Percentiles rank a stretch among this genome's conserved stretches.
Evolutionary conservation across 1,139 yeast genomes (phyloP).

Genomic region (Eremothecium coryli): DNA sequence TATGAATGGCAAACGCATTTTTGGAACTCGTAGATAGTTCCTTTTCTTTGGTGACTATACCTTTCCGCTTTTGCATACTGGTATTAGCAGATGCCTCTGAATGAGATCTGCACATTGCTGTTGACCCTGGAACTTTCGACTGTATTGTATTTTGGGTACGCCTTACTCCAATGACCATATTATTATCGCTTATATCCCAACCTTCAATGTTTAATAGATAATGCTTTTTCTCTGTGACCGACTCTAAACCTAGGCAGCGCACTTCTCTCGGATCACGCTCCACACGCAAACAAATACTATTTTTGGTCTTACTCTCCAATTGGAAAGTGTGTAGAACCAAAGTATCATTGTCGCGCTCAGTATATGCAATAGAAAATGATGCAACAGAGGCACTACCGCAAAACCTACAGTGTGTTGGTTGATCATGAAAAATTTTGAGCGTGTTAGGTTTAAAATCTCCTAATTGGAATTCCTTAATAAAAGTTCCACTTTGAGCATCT

Average conservation of each 20-base stretch:
- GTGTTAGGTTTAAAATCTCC: constrained; percentile 51
- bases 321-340: constrained; percentile 65
- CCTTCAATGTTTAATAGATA: constrained; percentile 57
- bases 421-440: constrained; percentile 65
- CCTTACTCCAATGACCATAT: constrained; percentile 66
- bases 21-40: not conserved
- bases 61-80: constrained; percentile 9
- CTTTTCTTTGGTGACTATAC: constrained; percentile 1
- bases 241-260: constrained; percentile 75
- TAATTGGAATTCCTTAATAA: constrained; percentile 44
- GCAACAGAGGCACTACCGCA: constrained; percentile 83
- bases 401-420: constrained; percentile 80
- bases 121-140: constrained; percentile 8
- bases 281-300: constrained; percentile 73
- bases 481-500: constrained; percentile 70
- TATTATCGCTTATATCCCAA: constrained; percentile 73
- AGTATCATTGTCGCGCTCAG: constrained; percentile 47
- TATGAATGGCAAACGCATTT: constrained; percentile 20
- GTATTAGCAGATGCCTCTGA: constrained; percentile 7
- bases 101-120: constrained; percentile 11
- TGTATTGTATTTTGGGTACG: constrained; percentile 31
- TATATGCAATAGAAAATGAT: constrained; percentile 63
- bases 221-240: constrained; percentile 60
- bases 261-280: constrained; percentile 90
- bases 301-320: constrained; percentile 66